Base-by-base conservation (phyloP, 768 basidiomycete genomes). In the Hygrocybe coccinea region DNA sequence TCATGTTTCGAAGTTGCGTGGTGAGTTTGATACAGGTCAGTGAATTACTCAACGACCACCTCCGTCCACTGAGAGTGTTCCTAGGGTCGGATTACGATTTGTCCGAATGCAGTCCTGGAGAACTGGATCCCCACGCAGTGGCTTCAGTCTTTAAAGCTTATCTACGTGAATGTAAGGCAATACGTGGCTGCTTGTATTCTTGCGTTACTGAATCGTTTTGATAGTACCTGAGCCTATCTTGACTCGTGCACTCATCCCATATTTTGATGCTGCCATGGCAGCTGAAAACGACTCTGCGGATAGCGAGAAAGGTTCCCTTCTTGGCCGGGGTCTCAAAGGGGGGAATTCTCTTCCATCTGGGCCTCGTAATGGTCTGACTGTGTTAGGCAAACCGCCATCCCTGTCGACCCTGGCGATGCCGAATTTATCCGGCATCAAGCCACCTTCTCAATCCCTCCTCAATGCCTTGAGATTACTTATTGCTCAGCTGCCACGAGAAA, bases 91-190 rank as follows among this genome's bases (percentile, higher is more conserved):
- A 97, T 71, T 91, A 86, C 63, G 87, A 93, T 65, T 80, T 97
- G 73, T 71, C 77, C 38, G 81, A 82, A 59, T 88, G 85, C 59
- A 79, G 80, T 49, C 93, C 92, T 22, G 84, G 88, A 7, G 93
- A 97, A 64, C 72, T 97, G 36, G 94, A 97, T 65, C 95, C 95
- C 45, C 93, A 97, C 68, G 91, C 92, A 1, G 94, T 97, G 5
- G 86, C 94, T 19, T 90, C 91, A 24, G 75, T 95, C 29, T 97
- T 95, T 74, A 97, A 95, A 69, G 87, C 91, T 0, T 97, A 85
- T 68, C 76, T 97, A 41, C 87, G 95, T 55, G 93, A 97, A 79
- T 74, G 94, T 95, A 71, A 76, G 94, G 79, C 0, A 39, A 56
- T 44, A n/a, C 36, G 36, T 37, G 36, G 36, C 14, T 44, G 9